Evolutionary conservation across 1,284 basidiomycete genomes (phyloP), one percentile per base, ranked within the genome.

Genomic region (Marasmius oreades): DNA sequence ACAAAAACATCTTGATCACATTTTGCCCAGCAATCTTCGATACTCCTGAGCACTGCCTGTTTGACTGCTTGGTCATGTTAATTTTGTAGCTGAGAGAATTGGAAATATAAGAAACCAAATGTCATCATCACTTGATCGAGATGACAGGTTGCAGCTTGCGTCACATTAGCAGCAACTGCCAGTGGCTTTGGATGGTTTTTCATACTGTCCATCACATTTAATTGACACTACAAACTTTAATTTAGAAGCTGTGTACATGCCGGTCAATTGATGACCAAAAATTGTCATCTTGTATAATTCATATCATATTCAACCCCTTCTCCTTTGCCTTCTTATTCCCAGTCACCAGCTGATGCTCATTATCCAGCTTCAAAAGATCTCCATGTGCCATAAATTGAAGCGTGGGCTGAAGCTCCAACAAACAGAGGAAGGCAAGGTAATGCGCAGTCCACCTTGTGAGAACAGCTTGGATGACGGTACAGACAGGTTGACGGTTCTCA

Each of bases 401-500:
- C 0, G 62, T 34, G 6, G 31, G n/a, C 2, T 59, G 46, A 20
- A 73, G 60, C 5, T 67, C 59, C 26, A 70, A 58, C 11, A 73
- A 64, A 11, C 60, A 54, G 10, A 34, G 12, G 46, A 62, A 67
- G 20, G 67, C 64, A 36, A 68, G 62, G 55, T 70, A 72, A 58
- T 72, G 69, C 14, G 69, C 58, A 1, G 68, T 64, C 72, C 70
- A 73, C 14, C 59, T 60, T n/a, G 69, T 71, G 23, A 71, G 54
- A 28, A 70, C 66, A 23, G 64, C 62, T 22, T 48, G 57, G 26
- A 67, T 62, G 24, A 65, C 45, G 18, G 66, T 55, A 22, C 12
- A 26, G 2, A 11, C 23, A 12, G n/a, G n/a, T n/a, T n/a, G n/a
- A n/a, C n/a, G 39, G 42, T 44, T n/a, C n/a, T n/a, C n/a, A n/a